Evolutionary conservation across 306 rosid species (phyloP).

Genomic region (Lathyrus oleraceus): DNA sequence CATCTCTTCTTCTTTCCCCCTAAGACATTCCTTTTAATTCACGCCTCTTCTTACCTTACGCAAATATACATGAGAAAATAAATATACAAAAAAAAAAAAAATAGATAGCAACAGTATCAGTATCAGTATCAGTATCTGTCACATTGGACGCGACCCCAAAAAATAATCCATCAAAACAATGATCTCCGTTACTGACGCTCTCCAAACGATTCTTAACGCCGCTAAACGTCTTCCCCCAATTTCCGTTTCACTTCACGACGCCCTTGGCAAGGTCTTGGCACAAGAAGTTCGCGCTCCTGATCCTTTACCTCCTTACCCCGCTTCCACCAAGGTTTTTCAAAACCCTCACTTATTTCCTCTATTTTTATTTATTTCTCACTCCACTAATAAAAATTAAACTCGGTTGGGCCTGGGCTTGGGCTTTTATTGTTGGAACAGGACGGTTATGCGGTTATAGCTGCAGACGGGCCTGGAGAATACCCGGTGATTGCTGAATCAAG

Average conservation of each 20-base stretch:
- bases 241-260: constrained; percentile 60
- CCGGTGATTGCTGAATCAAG: constrained; percentile 74
- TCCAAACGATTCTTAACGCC: constrained; percentile 50
- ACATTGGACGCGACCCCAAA: background rate
- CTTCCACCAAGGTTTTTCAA: constrained; percentile 64
- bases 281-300: constrained; percentile 65
- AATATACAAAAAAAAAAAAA: background rate
- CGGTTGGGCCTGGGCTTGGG: background rate
- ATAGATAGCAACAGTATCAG: background rate
- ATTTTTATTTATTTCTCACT: background rate
- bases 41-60: background rate
- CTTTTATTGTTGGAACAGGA: constrained; percentile 46
- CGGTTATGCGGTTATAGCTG: constrained; percentile 88
- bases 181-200: constrained; percentile 60
- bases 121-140: background rate
- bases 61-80: background rate
- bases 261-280: constrained; percentile 77
- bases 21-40: no score
- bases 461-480: constrained; percentile 87
- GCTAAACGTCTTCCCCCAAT: constrained; percentile 58
- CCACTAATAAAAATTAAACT: background rate
- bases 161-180: background rate
- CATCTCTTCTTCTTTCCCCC: background rate
- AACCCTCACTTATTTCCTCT: background rate
- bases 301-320: constrained; percentile 80